Percentiles rank a stretch among this genome's conserved stretches.
These are phyloP conservation scores for Mycena amicta DNA, from an alignment of 768 basidiomycete species.

Conservation along the genomic window DNA sequence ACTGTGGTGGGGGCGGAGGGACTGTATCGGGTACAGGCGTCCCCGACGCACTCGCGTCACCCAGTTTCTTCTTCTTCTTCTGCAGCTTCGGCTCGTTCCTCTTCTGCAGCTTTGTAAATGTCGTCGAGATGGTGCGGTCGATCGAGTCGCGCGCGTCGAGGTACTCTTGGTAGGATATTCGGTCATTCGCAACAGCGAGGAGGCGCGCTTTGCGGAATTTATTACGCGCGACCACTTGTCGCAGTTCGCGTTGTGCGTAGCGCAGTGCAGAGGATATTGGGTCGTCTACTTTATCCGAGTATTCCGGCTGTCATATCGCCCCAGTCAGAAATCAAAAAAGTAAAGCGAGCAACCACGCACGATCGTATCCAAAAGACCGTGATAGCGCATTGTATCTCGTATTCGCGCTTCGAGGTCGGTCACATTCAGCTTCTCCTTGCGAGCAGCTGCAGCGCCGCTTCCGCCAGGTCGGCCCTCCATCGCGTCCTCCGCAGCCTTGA, in stretches of 20 bases:
- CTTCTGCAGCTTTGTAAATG: conserved; percentile 82
- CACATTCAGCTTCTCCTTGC: conserved; percentile 75
- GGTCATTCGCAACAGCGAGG: conserved; percentile 74
- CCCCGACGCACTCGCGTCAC: conserved; percentile 28
- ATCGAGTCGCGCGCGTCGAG: conserved; percentile 80
- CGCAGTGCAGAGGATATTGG: conserved; percentile 90
- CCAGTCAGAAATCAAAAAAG: conserved; percentile 1
- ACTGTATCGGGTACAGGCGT: conserved; percentile 29
- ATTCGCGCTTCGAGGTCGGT: conserved; percentile 77
- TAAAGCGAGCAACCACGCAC: conserved; percentile 47
- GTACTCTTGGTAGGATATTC: conserved; percentile 92
- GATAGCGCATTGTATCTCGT: conserved; percentile 74
- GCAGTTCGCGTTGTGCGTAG: conserved; percentile 82
- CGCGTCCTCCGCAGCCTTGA: conserved; percentile 81
- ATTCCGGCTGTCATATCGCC: conserved; percentile 59
- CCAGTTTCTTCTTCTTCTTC: conserved; percentile 73
- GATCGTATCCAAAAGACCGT: conserved; percentile 67
- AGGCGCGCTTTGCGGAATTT: conserved; percentile 80
- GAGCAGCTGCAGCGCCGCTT: conserved; percentile 74
- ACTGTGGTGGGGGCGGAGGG: conserved; percentile 49
- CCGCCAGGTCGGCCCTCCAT: conserved; percentile 85
- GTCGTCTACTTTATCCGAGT: conserved; percentile 82
- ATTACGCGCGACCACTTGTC: conserved; percentile 77
- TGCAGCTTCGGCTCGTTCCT: conserved; percentile 75
- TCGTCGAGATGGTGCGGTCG: conserved; percentile 77